A percentile compares a stretch with the other conserved stretches of the same genome.
Evolutionary conservation across 768 basidiomycete genomes (phyloP).

Genomic region (Hygrocybe coccinea): DNA sequence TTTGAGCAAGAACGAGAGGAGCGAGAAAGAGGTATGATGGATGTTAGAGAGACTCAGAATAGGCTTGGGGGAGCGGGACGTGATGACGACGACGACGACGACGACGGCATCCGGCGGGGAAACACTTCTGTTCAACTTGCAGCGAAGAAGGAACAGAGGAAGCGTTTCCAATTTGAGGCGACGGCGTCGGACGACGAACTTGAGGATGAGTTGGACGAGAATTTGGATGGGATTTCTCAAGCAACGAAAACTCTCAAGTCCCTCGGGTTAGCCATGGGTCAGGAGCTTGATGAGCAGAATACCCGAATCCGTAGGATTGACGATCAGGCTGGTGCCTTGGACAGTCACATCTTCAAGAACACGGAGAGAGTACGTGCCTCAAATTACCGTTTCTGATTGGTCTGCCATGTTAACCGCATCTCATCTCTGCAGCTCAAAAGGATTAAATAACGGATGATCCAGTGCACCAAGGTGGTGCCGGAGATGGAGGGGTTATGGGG

Average conservation of each 20-base stretch:
- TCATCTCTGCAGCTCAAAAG: constrained; percentile 48
- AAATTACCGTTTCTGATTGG: neutral
- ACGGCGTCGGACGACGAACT: constrained; percentile 88
- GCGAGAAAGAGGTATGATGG: constrained; percentile 79
- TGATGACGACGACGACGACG: constrained; percentile 41
- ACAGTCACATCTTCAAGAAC: constrained; percentile 72
- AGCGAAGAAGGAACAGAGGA: constrained; percentile 62
- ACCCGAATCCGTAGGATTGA: constrained; percentile 68
- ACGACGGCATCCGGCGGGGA: constrained; percentile 37
- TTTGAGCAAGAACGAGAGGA: constrained; percentile 84
- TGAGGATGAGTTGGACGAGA: constrained; percentile 90
- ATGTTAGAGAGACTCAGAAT: constrained; percentile 82
- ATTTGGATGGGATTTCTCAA: constrained; percentile 80
- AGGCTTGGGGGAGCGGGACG: constrained; percentile 68
- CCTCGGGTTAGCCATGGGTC: constrained; percentile 75
- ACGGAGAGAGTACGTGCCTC: constrained; percentile 64
- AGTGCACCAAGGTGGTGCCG: too few relatives aligned
- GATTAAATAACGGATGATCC: constrained; percentile 41
- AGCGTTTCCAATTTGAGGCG: constrained; percentile 88
- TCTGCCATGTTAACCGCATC: constrained; percentile 1
- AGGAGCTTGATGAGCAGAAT: constrained; percentile 88
- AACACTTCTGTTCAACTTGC: constrained; percentile 49
- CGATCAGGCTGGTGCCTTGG: constrained; percentile 71
- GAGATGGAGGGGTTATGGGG: too few relatives aligned
- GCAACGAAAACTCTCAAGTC: constrained; percentile 75